Evolutionary conservation across 139 green algal species (phyloP), one percentile per base, ranked within the genome.

Genomic region (Picochlorum sp.): DNA sequence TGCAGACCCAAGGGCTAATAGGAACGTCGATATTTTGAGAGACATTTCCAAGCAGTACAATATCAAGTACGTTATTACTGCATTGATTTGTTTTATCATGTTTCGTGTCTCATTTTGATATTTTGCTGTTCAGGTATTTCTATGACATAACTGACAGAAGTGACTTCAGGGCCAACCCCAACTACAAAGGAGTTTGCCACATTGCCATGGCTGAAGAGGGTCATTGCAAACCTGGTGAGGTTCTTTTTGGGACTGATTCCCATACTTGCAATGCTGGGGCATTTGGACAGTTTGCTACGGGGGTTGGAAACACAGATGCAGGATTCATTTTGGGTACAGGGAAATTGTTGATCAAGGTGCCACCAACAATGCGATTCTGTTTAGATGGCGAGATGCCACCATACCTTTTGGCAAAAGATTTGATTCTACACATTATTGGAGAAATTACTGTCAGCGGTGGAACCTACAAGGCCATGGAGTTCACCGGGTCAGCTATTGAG

Each of bases 161-260:
- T 64, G 77, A 97, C 78, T 97, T 97, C 79, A 78, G 80, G 30
- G 90, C 92, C 41, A 97, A 97, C 82, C 91, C 91, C 11, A 80
- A 97, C 69, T 97, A 97, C 82, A 97, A 97, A 83, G 91, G 91
- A 15, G 90, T 96, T 31, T 96, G 90, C 81, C 90, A 97, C 68
- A 73, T 97, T 15, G 90, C 90, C 2, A 71, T 96, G 55, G 90
- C 90, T n/a, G 83, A 96, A 75, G 87, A 90, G 72, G 71, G 83
- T 30, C 76, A 85, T 70, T 81, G 77, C 57, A 65, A 77, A 57
- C 75, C 79, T 51, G 88, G 63, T 8, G 88, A 95, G 79, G 88
- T 97, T 68, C 79, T 97, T 72, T 97, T 97, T 76, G 91, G 91
- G 66, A 97, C 91, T n/a, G 91, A 97, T 82, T 92, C 82, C 26